Conservation (phyloP, 1,284 basidiomycete species). For the Marasmius fiardii region DNA sequence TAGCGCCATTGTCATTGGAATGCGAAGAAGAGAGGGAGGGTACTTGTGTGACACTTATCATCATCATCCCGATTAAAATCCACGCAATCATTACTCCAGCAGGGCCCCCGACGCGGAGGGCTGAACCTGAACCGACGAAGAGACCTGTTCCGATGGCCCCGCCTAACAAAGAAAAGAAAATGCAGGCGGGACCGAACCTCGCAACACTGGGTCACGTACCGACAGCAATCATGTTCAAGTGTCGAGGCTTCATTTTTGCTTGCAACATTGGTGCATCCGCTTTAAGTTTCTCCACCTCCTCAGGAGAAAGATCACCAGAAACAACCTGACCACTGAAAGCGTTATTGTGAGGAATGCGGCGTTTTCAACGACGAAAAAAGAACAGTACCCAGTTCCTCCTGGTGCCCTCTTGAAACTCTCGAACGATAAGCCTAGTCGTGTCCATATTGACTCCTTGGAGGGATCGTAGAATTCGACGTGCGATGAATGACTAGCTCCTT, state of each 20-base stretch:
- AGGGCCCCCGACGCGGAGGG: conserved; percentile 36
- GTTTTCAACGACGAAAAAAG: background rate
- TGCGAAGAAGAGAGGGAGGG: conserved; percentile 4
- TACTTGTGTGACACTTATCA: conserved; percentile 44
- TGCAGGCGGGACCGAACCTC: background rate
- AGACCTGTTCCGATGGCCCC: conserved; percentile 52
- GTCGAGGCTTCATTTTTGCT: conserved; percentile 43
- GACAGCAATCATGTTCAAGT: conserved; percentile 44
- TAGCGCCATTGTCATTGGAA: background rate
- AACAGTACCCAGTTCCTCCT: conserved; percentile 38
- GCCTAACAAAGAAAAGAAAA: conserved; percentile 22
- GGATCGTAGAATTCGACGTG: conserved; percentile 35
- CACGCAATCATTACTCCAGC: conserved; percentile 40
- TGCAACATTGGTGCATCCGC: conserved; percentile 43
- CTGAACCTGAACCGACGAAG: conserved; percentile 48
- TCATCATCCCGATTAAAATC: conserved; percentile 41
- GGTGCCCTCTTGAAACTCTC: conserved; percentile 45
- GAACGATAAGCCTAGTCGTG: conserved; percentile 30
- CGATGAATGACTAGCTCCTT: background rate
- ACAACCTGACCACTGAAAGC: conserved; percentile 31
- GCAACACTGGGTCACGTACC: conserved; percentile 24
- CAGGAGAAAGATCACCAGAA: conserved; percentile 28
- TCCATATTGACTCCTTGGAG: conserved; percentile 40
- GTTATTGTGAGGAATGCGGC: background rate
- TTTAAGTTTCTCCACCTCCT: conserved; percentile 31